Base-by-base conservation (phyloP, 225 moss, liverwort and hornwort species). In the Pseudoscleropodium purum region DNA sequence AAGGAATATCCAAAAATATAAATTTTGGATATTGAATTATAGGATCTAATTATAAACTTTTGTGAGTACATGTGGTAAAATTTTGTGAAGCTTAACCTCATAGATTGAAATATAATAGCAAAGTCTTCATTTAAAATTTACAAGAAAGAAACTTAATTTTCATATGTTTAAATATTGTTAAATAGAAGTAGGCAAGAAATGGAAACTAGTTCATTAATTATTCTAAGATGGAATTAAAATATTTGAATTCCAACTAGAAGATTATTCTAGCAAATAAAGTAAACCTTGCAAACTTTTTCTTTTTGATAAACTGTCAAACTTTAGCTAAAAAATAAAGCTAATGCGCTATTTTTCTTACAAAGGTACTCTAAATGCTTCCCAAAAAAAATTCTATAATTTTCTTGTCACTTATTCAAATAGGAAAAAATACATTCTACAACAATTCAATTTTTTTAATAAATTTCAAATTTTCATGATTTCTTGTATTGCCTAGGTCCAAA, bases 401-500 rank as follows among this genome's bases (percentile, higher is more conserved):
- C 11, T 68, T 1, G 4, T 72, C 26, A 72, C 72, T 8, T 72
- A 41, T 72, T 6, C 15, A 14, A 72, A 72, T 69, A n/a, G 24
- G 8, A 69, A 7, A 24, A 13, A 70, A 14, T 8, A 70, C 14
- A 39, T 70, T 39, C 24, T 8, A 24, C 7, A 9, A 39, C 4
- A 70, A 37, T 37, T 67, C 5, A 11, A 47, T 6, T 68, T 23
- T 64, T 13, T 13, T 1, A 39, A 25, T 14, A 5, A 41, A 41
- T 26, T 39, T 5, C 0, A 25, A 72, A 0, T 72, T 26, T 72
- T 26, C 1, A 72, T 72, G 4, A 15, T 72, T 41, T 41, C 23
- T 41, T 72, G 2, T 41, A 1, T 26, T 72, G 3, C 5, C 6
- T 0, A 30, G 0, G 3, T 0, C 2, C 5, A 5, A 26, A 9